Base-by-base conservation (phyloP, 1,139 yeast species). In the Blastobotrys buckinghamii region DNA sequence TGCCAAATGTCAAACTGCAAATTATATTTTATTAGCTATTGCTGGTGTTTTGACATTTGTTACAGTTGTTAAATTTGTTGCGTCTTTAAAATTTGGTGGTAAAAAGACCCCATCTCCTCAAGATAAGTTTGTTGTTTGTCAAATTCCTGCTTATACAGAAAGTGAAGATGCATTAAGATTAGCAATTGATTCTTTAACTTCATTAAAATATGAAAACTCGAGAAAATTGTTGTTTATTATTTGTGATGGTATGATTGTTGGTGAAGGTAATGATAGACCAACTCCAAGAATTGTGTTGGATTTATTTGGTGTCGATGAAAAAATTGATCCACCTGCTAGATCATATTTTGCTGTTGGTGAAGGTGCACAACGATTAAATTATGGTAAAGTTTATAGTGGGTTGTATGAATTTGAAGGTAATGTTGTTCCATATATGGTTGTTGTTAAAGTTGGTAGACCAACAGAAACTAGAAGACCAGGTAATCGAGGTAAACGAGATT, bases 401-500 rank as follows among this genome's bases (percentile, higher is more conserved):
- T 52, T 70, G 35, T 70, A 70, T 50, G 72, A 69, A 47, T 56
- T 58, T 40, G 70, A 67, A 35, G 74, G 74, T 17, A 64, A 68
- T 46, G 63, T 67, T 39, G 72, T 70, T 10, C 74, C 74, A 1
- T 70, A 55, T 53, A 53, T 70, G 34, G 70, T 69, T 6, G 59
- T 70, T 29, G 72, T 67, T 39, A 70, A 70, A 53, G 65, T 63
- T n/a, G 74, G 74, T 5, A 57, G 65, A 33, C 68, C 69, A 1
- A 56, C 59, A 13, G 74, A 70, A 50, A 45, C 51, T 8, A 49
- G 56, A 34, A 55, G 64, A 17, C 73, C 74, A 2, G 74, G 74
- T 12, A 70, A 70, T 54, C 60, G 74, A 47, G 74, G 74, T 27
- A 70, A 70, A 55, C 70, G 74, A 44, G 74, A 70, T 55, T 69